A percentile compares a stretch with the other conserved stretches of the same genome.
phyloP scores from a whole-genome alignment of 768 basidiomycete genomes.

The Udeniomyces megalosporus region DNA sequence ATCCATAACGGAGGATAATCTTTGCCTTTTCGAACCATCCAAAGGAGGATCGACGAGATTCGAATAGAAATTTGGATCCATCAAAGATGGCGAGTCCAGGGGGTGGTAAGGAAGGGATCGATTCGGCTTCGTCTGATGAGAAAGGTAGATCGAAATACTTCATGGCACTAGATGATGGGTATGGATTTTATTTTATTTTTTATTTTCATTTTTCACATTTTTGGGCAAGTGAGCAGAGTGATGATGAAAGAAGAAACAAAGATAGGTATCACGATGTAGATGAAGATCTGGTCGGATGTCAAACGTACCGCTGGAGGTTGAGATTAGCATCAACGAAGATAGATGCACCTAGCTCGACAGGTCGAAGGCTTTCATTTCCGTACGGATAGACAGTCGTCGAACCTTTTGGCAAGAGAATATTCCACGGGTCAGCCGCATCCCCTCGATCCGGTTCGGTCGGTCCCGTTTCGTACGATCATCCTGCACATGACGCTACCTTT shows the following conservation, averaged over 20 bases:
- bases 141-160: neutral
- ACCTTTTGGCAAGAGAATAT: too few species aligned
- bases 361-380: slow-evolving; percentile 40
- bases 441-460: too few species aligned
- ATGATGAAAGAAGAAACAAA: neutral
- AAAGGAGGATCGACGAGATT: slow-evolving; percentile 18
- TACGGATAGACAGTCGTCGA: slow-evolving; percentile 65
- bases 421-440: too few species aligned
- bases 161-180: neutral
- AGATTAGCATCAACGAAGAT: slow-evolving; percentile 45
- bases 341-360: slow-evolving; percentile 72
- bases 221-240: too few species aligned
- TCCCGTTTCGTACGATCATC: too few species aligned
- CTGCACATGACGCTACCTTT: too few species aligned
- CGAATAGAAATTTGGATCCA: slow-evolving; percentile 46
- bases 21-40: slow-evolving; percentile 59
- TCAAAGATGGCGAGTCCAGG: slow-evolving; percentile 57
- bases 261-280: too few species aligned
- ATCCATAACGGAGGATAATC: slow-evolving; percentile 62
- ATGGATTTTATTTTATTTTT: too few species aligned
- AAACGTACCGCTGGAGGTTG: neutral
- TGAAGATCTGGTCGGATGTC: too few species aligned
- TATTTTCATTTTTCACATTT: too few species aligned
- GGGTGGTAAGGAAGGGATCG: too few species aligned
- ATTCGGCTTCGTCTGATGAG: neutral